Conservation (phyloP, 2,329 filamentous ascomycete species). For the Microcyclosporella mali region DNA sequence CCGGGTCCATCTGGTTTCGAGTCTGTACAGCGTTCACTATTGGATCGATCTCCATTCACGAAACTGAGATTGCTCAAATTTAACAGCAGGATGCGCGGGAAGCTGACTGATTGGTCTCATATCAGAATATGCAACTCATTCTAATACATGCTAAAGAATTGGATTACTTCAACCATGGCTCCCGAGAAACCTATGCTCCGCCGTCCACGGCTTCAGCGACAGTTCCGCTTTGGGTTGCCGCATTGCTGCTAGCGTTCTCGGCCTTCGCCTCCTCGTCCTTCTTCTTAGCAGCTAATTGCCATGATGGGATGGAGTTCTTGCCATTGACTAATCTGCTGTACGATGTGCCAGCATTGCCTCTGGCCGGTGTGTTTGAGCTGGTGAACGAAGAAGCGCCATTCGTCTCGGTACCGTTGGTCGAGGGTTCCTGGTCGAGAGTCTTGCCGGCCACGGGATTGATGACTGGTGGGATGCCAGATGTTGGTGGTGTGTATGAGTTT, state of each 20-base stretch:
- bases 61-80: too few relatives aligned
- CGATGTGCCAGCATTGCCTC: conserved; percentile 16
- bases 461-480: conserved; percentile 6
- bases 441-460: conserved; percentile 18
- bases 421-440: conserved; percentile 4
- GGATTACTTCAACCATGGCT: not conserved
- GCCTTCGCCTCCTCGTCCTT: conserved; percentile 43
- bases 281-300: conserved; percentile 48
- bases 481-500: conserved; percentile 12
- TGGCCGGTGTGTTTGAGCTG: conserved; percentile 13
- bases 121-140: too few relatives aligned
- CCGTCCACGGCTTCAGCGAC: conserved; percentile 14
- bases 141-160: too few relatives aligned
- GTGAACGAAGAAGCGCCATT: conserved; percentile 11
- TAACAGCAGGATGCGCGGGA: too few relatives aligned
- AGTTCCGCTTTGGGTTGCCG: conserved; percentile 21
- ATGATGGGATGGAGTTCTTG: conserved; percentile 45
- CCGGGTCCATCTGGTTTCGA: too few relatives aligned
- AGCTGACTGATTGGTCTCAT: too few relatives aligned
- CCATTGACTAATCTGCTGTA: conserved; percentile 26
- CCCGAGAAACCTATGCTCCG: conserved; percentile 4
- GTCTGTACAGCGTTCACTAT: too few relatives aligned
- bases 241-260: conserved; percentile 23
- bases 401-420: conserved; percentile 17
- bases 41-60: too few relatives aligned